Evolutionary conservation across 306 rosid species (phyloP).

Genomic region (Senna tora): DNA sequence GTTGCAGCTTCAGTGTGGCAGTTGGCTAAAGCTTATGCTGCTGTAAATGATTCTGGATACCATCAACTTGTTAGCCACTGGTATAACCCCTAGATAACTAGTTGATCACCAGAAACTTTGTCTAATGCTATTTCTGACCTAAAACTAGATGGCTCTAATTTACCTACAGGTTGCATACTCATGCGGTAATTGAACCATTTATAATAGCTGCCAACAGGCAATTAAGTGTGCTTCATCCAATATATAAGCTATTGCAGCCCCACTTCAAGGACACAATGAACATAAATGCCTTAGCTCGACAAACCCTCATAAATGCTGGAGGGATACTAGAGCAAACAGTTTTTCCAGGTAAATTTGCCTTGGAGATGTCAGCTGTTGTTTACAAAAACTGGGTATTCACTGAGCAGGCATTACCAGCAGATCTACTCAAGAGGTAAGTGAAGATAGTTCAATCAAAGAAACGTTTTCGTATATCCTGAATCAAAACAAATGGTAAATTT

Average conservation of each 20-base stretch:
- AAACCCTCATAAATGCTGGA: conserved; percentile 81
- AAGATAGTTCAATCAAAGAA: not conserved
- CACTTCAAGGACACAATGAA: conserved; percentile 88
- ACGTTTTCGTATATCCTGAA: too few species aligned
- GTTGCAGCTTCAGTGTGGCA: conserved; percentile 78
- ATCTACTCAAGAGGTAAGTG: conserved; percentile 75
- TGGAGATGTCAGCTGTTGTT: conserved; percentile 79
- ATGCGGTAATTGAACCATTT: conserved; percentile 93
- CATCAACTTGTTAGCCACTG: conserved; percentile 95
- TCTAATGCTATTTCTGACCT: conserved; percentile 6
- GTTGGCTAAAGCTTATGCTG: conserved; percentile 87
- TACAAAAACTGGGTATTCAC: conserved; percentile 82
- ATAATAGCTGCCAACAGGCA: conserved; percentile 82
- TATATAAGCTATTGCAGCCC: conserved; percentile 82
- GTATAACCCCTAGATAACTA: conserved; percentile 44
- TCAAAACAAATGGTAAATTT: not conserved
- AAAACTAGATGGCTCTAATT: conserved; percentile 16
- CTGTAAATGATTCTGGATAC: conserved; percentile 89
- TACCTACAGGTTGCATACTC: conserved; percentile 73
- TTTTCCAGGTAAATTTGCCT: conserved; percentile 71
- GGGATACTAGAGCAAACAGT: conserved; percentile 86
- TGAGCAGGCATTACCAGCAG: conserved; percentile 78
- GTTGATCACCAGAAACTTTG: not conserved
- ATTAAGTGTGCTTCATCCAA: conserved; percentile 77
- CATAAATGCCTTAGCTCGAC: conserved; percentile 87